Evolutionary conservation across 75 land plant genomes (phyloP), one percentile per base, ranked within the genome.

Genomic region (Pseudotsuga menziesii): DNA sequence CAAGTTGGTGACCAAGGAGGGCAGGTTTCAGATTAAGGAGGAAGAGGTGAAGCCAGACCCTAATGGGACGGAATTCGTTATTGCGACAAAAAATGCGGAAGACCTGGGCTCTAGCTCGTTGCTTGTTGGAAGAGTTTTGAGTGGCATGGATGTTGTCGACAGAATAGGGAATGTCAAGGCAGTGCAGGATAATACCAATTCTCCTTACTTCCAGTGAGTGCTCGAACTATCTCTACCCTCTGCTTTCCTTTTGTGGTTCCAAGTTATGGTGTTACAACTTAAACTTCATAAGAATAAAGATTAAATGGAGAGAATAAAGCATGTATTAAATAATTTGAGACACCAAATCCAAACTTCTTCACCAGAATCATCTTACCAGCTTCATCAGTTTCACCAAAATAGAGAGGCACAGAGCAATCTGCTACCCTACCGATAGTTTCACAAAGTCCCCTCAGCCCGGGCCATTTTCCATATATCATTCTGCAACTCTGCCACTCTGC

Each of bases 61-160:
- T 14, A 97, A 97, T 67, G 99, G 95, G 32, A 97, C 99, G 4
- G 94, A 97, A 83, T 97, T 97, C 80, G 86, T 83, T 57, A 91
- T 97, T 23, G 36, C 80, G 19, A 80, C 71, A 7, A 85, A 84
- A 25, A 88, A 88, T 61, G 84, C 88, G 0, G 91, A 89, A 0
- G 91, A 97, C 83, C 84, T 94, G 57, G 98, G 89, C 80, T 58
- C 52, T 2, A 88, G 90, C 26, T 81, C 83, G 59, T 39, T 88
- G 78, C 93, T 97, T 35, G 83, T 97, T 11, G 98, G 99, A 20
- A 79, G 73, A 66, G 93, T 97, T 19, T 17, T 97, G 64, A 85
- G 88, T 56, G 99, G 99, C n/a, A 81, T 94, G 90, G 93, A 94
- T 17, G 95, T 92, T 54, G 93, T 92, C 17, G 80, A 89, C 78